Conservation (phyloP, 140 eudicot species). For the Anethum foeniculum region DNA sequence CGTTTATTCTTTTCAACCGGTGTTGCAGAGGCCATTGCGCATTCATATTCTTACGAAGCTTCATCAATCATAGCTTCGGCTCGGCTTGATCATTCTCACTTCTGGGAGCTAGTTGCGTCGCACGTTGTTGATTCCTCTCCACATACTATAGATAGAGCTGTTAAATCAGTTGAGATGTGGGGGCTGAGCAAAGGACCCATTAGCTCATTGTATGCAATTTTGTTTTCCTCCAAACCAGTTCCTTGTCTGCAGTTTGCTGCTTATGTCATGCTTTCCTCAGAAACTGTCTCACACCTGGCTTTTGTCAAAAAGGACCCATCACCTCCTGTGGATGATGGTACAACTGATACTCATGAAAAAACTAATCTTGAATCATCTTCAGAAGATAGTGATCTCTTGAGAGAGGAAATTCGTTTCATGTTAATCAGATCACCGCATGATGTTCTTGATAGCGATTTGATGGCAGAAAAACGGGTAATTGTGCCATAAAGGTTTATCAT, state of each 20-base stretch:
- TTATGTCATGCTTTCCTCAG: conserved; percentile 69
- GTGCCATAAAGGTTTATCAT: neutral
- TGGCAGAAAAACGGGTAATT: conserved; percentile 59
- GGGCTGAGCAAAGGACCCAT: conserved; percentile 83
- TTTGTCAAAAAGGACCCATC: conserved; percentile 33
- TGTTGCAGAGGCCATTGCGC: conserved; percentile 72
- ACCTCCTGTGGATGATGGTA: conserved; percentile 16
- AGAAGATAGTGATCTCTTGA: conserved; percentile 37
- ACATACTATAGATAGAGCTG: conserved; percentile 64
- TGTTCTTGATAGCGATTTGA: conserved; percentile 55
- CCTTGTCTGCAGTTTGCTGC: conserved; percentile 71
- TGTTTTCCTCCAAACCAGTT: conserved; percentile 69
- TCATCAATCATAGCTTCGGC: conserved; percentile 48
- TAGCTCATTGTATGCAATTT: conserved; percentile 68
- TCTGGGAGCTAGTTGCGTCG: conserved; percentile 79
- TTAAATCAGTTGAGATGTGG: conserved; percentile 83
- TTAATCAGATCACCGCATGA: conserved; percentile 50
- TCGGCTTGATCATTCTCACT: conserved; percentile 42
- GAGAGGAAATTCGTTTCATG: conserved; percentile 63
- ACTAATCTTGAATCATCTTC: conserved; percentile 29
- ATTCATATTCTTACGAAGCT: conserved; percentile 39
- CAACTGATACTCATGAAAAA: conserved; percentile 31
- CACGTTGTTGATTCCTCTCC: conserved; percentile 56
- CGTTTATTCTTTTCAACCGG: conserved; percentile 81
- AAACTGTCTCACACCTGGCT: conserved; percentile 50